Evolutionary conservation across 305 asterid genomes (phyloP).

Genomic region (Fraxinus latifolia): DNA sequence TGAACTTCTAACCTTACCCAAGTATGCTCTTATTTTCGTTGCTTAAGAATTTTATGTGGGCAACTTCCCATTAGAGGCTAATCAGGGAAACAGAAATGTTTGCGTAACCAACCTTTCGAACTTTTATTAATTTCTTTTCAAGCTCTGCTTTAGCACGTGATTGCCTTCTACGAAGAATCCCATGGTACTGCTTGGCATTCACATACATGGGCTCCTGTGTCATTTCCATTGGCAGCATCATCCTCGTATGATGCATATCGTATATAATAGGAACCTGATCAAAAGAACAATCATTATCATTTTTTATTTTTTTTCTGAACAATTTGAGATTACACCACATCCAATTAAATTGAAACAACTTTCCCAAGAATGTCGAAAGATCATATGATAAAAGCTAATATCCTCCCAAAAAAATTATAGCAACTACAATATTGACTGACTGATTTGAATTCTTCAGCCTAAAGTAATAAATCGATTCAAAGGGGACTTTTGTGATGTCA

Average conservation of each 20-base stretch:
- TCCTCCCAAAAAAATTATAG: not conserved
- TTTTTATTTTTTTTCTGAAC: not conserved
- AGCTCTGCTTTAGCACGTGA: slow-evolving; percentile 85
- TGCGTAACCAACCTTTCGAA: slow-evolving; percentile 47
- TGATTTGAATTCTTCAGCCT: not conserved
- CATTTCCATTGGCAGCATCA: slow-evolving; percentile 73
- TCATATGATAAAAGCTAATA: not conserved
- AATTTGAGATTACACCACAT: not conserved
- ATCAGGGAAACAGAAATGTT: not conserved
- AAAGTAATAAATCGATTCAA: not conserved
- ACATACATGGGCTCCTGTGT: slow-evolving; percentile 79
- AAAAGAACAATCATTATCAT: not conserved
- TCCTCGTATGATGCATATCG: slow-evolving; percentile 55
- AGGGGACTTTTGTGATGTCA: not conserved
- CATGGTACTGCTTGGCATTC: slow-evolving; percentile 75
- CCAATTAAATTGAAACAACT: not conserved
- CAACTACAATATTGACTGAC: not conserved
- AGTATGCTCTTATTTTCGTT: not conserved
- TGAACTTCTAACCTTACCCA: not conserved
- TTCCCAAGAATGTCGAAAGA: not conserved
- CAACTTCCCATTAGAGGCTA: not conserved
- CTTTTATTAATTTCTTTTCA: slow-evolving; percentile 67
- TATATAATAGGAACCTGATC: slow-evolving; percentile 49
- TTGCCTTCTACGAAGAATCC: slow-evolving; percentile 68
- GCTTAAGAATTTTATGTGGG: not conserved